Base-by-base conservation (phyloP, 768 basidiomycete species). In the Amanita fuliginea region DNA sequence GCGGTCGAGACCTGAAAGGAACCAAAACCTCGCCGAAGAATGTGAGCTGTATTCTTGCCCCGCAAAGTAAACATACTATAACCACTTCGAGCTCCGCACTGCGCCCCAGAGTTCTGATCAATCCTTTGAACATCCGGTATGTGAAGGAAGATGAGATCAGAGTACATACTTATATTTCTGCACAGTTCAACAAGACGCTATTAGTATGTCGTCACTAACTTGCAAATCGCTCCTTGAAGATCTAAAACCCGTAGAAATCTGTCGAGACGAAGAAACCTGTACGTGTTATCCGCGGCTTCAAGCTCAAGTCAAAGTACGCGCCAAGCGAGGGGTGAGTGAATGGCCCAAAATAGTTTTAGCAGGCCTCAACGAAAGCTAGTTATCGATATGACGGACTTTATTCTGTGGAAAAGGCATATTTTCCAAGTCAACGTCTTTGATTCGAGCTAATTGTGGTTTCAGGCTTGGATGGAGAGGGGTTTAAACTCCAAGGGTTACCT, bases 371-470 rank as follows among this genome's bases (percentile, higher is more conserved):
- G 32, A 54, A n/a, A 24, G 33, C 36, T 42, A 86, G 87, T 21
- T 96, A 93, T 60, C 80, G 91, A 7, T 96, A 96, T 59, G 92
- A 95, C 56, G 93, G 93, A 1, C 70, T 96, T 9, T 96, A 95
- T 60, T 67, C 59, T 1, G 84, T 91, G 13, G 84, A 84, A 63
- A 80, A 81, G 70, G 86, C 77, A 53, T 43, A 67, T 37, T 24
- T 26, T 14, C 10, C 8, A n/a, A 13, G 26, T 8, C 3, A 13
- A 34, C 24, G 16, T 37, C 45, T 28, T n/a, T 14, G 8, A 3
- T 19, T 47, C 14, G 6, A 45, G 46, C 40, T 56, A 45, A 24
- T 49, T 21, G 2, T 1, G 19, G 32, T 28, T 32, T 1, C 54
- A 87, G 80, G 82, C 80, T 3, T 90, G 86, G 86, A 74, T 74